These are phyloP conservation scores for Cryptococcus hybrid DNA, from an alignment of 1,284 basidiomycete species.

Conservation along the genomic window DNA sequence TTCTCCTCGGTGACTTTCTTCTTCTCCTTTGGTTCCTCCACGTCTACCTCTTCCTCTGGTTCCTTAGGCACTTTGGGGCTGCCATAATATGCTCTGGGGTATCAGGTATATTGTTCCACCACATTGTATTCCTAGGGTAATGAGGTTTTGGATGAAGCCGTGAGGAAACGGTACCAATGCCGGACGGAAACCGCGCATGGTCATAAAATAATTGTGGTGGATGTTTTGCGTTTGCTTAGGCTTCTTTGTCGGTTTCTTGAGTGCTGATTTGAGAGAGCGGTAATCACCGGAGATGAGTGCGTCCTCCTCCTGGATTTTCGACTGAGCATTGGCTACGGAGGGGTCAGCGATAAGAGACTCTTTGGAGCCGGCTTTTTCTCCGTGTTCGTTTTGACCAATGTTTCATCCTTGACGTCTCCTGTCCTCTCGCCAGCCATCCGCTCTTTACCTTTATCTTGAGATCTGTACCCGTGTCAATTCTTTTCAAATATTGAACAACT, in stretches of 20 bases:
- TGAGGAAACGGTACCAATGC: constrained; percentile 36
- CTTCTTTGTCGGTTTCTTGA: constrained; percentile 40
- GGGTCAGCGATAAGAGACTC: not conserved
- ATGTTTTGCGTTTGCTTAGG: constrained; percentile 30
- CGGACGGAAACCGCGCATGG: constrained; percentile 33
- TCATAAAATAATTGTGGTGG: constrained; percentile 39
- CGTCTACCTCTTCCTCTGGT: constrained; percentile 14
- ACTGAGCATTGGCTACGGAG: not conserved
- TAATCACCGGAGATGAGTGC: constrained; percentile 38
- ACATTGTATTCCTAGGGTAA: constrained; percentile 26
- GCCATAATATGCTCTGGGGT: constrained; percentile 37
- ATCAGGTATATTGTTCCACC: constrained; percentile 38
- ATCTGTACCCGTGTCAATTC: not conserved
- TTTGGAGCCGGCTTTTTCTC: not conserved
- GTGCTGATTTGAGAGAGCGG: constrained; percentile 27
- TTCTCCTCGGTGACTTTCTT: constrained; percentile 11
- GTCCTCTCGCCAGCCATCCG: constrained; percentile 21
- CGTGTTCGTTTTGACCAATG: not conserved
- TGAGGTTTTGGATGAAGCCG: constrained; percentile 35
- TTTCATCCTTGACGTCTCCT: not conserved
- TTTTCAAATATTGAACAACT: no score
- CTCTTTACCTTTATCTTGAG: constrained; percentile 12
- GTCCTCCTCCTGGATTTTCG: constrained; percentile 12
- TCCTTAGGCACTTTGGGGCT: constrained; percentile 20
- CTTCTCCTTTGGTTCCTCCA: constrained; percentile 4